Evolutionary conservation across 83 land plant species (phyloP).

Genomic region (Larix sibirica): DNA sequence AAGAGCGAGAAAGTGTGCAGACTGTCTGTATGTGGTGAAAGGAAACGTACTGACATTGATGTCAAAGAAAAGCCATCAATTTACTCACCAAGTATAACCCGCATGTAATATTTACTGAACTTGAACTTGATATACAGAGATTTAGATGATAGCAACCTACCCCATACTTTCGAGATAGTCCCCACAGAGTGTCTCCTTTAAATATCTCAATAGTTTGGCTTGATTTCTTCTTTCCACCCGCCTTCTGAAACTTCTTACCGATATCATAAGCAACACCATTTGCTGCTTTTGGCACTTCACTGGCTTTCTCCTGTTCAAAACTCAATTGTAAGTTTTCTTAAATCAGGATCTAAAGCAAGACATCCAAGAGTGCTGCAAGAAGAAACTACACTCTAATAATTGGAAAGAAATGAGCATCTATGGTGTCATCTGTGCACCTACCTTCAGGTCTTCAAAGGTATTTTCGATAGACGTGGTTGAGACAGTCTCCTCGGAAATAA

Average conservation of each 20-base stretch:
- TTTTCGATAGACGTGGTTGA: neutral
- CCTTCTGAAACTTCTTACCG: conserved; percentile 9
- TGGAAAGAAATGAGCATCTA: neutral
- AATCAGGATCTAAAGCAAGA: neutral
- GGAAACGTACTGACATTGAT: too few relatives aligned
- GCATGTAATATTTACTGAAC: too few relatives aligned
- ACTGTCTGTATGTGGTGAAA: too few relatives aligned
- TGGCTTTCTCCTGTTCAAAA: conserved; percentile 3
- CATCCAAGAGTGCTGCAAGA: neutral
- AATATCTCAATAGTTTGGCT: conserved; percentile 10
- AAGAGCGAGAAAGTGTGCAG: too few relatives aligned
- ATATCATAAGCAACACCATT: neutral
- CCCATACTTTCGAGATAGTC: conserved; percentile 14
- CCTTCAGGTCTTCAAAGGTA: conserved; percentile 1
- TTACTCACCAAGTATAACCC: too few relatives aligned
- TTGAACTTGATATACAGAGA: too few relatives aligned
- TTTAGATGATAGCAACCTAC: neutral
- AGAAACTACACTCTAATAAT: neutral
- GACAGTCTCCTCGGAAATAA: neutral
- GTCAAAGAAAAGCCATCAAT: too few relatives aligned
- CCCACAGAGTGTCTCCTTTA: conserved; percentile 15
- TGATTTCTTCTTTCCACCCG: conserved; percentile 2
- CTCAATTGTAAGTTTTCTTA: neutral
- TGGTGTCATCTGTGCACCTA: neutral
- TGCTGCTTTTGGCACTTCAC: neutral